These are phyloP conservation scores for Trichophyton benhamiae DNA, from an alignment of 2,329 filamentous ascomycete species.

Conservation along the genomic window DNA sequence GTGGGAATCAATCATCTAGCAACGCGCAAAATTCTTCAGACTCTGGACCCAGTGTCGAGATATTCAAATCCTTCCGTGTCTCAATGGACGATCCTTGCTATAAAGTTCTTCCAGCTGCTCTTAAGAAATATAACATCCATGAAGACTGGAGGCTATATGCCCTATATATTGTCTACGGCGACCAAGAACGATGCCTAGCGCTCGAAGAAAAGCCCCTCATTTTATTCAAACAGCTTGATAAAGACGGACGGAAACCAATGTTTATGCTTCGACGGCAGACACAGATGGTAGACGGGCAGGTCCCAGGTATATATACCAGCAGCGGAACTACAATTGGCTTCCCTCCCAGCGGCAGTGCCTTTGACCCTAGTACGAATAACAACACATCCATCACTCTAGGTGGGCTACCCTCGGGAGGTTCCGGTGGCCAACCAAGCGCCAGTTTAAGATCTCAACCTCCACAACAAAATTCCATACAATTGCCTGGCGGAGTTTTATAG, in stretches of 20 bases:
- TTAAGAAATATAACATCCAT: slow-evolving; percentile 97
- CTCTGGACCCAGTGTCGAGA: slow-evolving; percentile 55
- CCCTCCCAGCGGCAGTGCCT: slow-evolving; percentile 7
- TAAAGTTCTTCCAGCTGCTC: slow-evolving; percentile 86
- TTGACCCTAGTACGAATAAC: background rate
- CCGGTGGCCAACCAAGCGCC: background rate
- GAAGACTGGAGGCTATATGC: slow-evolving; percentile 97
- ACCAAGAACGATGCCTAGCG: slow-evolving; percentile 86
- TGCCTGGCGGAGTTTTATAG: slow-evolving; percentile 5
- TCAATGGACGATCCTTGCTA: slow-evolving; percentile 97
- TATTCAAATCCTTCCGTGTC: slow-evolving; percentile 97
- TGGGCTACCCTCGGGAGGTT: background rate
- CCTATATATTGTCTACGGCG: slow-evolving; percentile 96
- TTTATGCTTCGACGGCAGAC: slow-evolving; percentile 78
- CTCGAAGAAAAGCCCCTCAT: slow-evolving; percentile 90
- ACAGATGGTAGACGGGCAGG: slow-evolving; percentile 39
- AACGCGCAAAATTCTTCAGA: slow-evolving; percentile 14
- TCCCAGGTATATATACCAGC: slow-evolving; percentile 16
- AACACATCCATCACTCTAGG: background rate
- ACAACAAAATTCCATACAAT: slow-evolving; percentile 4
- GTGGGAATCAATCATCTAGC: slow-evolving; percentile 2
- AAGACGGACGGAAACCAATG: slow-evolving; percentile 97
- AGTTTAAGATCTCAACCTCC: background rate
- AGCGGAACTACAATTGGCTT: slow-evolving; percentile 8
- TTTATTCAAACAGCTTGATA: slow-evolving; percentile 91